phyloP scores from a whole-genome alignment of 345 rosid species.

The Arabidopsis arenosa region DNA sequence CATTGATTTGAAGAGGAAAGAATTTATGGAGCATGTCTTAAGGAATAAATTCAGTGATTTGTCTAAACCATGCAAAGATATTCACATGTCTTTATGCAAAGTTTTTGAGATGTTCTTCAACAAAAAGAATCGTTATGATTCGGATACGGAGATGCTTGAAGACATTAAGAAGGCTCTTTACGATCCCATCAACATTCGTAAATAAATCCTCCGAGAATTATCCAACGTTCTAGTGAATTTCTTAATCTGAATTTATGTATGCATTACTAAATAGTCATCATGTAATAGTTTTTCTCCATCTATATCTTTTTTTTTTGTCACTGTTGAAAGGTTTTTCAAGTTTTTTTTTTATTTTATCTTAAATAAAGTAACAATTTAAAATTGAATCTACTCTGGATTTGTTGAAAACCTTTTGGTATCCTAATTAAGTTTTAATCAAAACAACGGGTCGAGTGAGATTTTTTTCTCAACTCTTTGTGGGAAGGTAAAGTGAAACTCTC shows the following conservation, averaged over 20 bases:
- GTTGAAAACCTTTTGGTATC: too few species aligned
- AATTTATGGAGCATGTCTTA: conserved; percentile 51
- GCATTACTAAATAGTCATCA: neutral
- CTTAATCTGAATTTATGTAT: neutral
- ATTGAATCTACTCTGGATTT: too few species aligned
- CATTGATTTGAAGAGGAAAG: conserved; percentile 44
- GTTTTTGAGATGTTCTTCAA: conserved; percentile 56
- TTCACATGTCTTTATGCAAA: conserved; percentile 53
- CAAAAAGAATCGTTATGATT: conserved; percentile 54
- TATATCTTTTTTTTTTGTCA: neutral
- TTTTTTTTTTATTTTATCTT: too few species aligned
- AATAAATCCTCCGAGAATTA: neutral
- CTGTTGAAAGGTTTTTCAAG: neutral
- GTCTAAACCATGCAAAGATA: conserved; percentile 47
- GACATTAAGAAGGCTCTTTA: conserved; percentile 64
- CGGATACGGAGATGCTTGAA: conserved; percentile 45
- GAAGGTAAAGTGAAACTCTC: too few species aligned
- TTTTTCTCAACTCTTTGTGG: too few species aligned
- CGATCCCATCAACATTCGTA: conserved; percentile 41
- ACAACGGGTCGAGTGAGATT: too few species aligned
- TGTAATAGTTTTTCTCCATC: neutral
- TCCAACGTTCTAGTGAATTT: neutral
- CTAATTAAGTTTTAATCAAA: too few species aligned
- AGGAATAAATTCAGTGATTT: conserved; percentile 42
- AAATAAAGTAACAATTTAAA: too few species aligned